Evolutionary conservation across 257 asterid genomes (phyloP), one percentile per base, ranked within the genome.

Genomic region (Nicotiana tabacum): DNA sequence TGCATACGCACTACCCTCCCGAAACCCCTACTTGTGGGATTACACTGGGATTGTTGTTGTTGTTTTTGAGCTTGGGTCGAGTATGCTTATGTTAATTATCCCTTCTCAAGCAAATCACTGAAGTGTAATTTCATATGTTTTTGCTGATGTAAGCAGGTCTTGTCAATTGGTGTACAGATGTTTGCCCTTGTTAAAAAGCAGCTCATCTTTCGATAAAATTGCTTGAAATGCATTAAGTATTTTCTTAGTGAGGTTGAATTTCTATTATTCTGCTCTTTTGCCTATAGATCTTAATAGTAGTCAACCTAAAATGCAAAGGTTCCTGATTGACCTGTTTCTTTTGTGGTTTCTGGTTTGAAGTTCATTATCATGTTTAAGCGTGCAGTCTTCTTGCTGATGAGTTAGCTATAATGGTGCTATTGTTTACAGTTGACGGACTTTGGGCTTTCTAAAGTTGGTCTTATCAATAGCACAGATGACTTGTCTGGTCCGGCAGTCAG

Each of bases 371-470:
- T 48, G 43, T 74, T 6, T 9, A 74, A 48, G 24, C 15, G 29
- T 27, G 9, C 35, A 33, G 80, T 48, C 27, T 72, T 48, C 15
- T 27, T 74, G 80, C 78, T 30, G 64, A 81, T 21, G 64, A 39
- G 21, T 33, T 33, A 15, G 83, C 57, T 80, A 65, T 51, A 51
- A 81, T 81, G 48, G 83, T 66, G 66, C 55, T 65, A 48, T 78
- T 82, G 30, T 90, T 82, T 87, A 86, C 98, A 96, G 99, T 90
- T 96, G 86, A 96, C 99, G 66, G 99, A 94, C 86, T 96, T 96
- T 89, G 99, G 99, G 91, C 97, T 96, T 81, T 96, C 99, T 66
- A 96, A 94, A 93, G 98, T 96, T 81, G 99, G 99, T 89, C 98
- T 96, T 68, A 94, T 94, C 90, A 88, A 94, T 90, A 96, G 98